Conservation (phyloP, 768 basidiomycete species). For the Auriculariales sp. region DNA sequence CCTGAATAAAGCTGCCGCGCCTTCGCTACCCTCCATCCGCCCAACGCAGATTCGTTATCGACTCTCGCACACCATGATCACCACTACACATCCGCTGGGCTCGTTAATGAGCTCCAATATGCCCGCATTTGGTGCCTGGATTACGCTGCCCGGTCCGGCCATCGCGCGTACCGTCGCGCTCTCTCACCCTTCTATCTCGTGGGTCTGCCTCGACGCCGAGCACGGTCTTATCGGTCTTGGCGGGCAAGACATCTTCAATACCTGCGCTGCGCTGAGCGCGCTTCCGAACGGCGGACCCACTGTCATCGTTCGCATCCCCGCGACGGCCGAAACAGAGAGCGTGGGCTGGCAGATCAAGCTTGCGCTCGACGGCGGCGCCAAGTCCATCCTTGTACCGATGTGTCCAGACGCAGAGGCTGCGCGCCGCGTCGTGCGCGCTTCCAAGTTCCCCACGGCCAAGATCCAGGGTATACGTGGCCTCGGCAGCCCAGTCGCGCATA, state of each 20-base stretch:
- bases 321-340: slow-evolving; percentile 36
- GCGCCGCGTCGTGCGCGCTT: slow-evolving; percentile 36
- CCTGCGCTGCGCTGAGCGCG: slow-evolving; percentile 35
- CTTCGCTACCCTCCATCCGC: too few species aligned
- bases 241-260: slow-evolving; percentile 40
- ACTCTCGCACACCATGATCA: too few species aligned
- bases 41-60: too few species aligned
- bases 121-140: slow-evolving; percentile 55
- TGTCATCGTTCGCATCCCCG: slow-evolving; percentile 45
- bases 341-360: slow-evolving; percentile 62
- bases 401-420: slow-evolving; percentile 40
- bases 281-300: slow-evolving; percentile 25
- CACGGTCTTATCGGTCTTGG: slow-evolving; percentile 41
- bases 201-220: slow-evolving; percentile 56
- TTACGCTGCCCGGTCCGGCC: slow-evolving; percentile 43
- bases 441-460: slow-evolving; percentile 44
- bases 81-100: slow-evolving; percentile 38
- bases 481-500: background rate
- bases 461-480: slow-evolving; percentile 3
- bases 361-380: slow-evolving; percentile 52
- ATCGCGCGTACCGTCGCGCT: slow-evolving; percentile 41
- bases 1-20: too few species aligned
- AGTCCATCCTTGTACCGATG: slow-evolving; percentile 54
- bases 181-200: slow-evolving; percentile 34
- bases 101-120: slow-evolving; percentile 37